Conservation (phyloP, 495 filamentous ascomycete species). For the Cercophora samala region DNA sequence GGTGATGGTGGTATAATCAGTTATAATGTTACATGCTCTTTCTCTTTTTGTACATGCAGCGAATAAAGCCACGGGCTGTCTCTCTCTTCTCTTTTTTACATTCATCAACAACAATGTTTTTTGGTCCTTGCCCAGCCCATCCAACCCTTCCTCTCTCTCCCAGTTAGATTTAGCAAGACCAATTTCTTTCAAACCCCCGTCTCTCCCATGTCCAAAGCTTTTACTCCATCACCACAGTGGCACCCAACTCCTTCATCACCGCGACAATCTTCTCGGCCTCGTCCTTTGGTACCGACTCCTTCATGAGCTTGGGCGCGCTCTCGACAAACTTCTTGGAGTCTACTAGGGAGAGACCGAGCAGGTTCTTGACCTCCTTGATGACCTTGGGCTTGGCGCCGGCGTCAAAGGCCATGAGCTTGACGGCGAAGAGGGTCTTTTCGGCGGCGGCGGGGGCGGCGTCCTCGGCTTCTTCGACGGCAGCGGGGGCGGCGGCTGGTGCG, state of each 20-base stretch:
- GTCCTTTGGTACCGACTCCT: slow-evolving; percentile 96
- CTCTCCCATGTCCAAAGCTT: background rate
- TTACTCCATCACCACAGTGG: slow-evolving; percentile 87
- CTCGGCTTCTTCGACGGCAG: slow-evolving; percentile 65
- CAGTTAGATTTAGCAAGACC: slow-evolving; percentile 12
- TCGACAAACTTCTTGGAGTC: slow-evolving; percentile 99
- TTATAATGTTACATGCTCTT: slow-evolving; percentile 34
- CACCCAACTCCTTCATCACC: slow-evolving; percentile 87
- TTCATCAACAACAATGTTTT: background rate
- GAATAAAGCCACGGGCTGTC: slow-evolving; percentile 4
- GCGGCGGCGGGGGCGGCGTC: slow-evolving; percentile 80
- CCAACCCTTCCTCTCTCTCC: slow-evolving; percentile 6
- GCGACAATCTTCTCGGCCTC: slow-evolving; percentile 98
- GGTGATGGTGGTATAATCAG: slow-evolving; percentile 14
- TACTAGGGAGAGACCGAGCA: slow-evolving; percentile 92
- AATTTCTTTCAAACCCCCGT: background rate
- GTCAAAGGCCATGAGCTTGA: slow-evolving; percentile 89
- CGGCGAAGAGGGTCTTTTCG: slow-evolving; percentile 96
- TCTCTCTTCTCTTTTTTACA: background rate
- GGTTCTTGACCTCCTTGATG: slow-evolving; percentile 98
- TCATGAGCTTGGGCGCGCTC: slow-evolving; percentile 94
- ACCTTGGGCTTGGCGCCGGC: slow-evolving; percentile 90
- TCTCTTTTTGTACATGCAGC: slow-evolving; percentile 36
- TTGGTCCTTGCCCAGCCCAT: slow-evolving; percentile 8
- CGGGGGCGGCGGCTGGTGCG: slow-evolving; percentile 48